Conservation (phyloP, 768 basidiomycete genomes). For the Phylloporus scabripes region DNA sequence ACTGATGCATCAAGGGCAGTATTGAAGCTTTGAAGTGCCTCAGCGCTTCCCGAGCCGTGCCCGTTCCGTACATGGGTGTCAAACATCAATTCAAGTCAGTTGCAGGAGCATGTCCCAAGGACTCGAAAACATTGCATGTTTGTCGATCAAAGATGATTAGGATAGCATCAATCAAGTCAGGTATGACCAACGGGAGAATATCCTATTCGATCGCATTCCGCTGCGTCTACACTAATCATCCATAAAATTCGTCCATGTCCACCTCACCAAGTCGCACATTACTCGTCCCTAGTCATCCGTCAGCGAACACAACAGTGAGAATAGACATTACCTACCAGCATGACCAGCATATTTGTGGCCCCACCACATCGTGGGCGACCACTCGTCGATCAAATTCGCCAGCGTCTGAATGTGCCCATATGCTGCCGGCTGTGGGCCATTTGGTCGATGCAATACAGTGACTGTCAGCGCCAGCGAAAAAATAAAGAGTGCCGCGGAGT, state of each 20-base stretch:
- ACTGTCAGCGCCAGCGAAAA: slow-evolving; percentile 14
- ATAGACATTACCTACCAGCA: slow-evolving; percentile 18
- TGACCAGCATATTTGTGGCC: slow-evolving; percentile 20
- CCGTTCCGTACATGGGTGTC: too few relatives aligned
- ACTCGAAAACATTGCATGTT: too few relatives aligned
- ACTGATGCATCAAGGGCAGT: too few relatives aligned
- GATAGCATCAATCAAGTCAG: too few relatives aligned
- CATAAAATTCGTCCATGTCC: slow-evolving; percentile 19
- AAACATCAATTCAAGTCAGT: too few relatives aligned
- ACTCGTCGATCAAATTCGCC: slow-evolving; percentile 33
- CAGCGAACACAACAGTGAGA: neutral
- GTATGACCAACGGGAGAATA: neutral
- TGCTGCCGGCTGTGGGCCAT: slow-evolving; percentile 25
- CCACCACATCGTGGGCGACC: slow-evolving; percentile 32
- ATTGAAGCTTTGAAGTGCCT: too few relatives aligned
- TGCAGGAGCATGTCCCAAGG: too few relatives aligned
- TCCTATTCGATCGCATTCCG: neutral
- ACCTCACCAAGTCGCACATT: slow-evolving; percentile 19
- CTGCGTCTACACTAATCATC: neutral
- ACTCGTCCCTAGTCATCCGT: slow-evolving; percentile 18
- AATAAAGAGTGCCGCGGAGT: slow-evolving; percentile 14
- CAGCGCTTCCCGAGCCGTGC: too few relatives aligned
- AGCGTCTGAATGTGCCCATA: slow-evolving; percentile 33
- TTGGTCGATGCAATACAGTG: slow-evolving; percentile 12
- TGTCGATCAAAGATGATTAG: too few relatives aligned